Conservation (phyloP, 2,329 filamentous ascomycete species). For the Coniochaeta sp. region DNA sequence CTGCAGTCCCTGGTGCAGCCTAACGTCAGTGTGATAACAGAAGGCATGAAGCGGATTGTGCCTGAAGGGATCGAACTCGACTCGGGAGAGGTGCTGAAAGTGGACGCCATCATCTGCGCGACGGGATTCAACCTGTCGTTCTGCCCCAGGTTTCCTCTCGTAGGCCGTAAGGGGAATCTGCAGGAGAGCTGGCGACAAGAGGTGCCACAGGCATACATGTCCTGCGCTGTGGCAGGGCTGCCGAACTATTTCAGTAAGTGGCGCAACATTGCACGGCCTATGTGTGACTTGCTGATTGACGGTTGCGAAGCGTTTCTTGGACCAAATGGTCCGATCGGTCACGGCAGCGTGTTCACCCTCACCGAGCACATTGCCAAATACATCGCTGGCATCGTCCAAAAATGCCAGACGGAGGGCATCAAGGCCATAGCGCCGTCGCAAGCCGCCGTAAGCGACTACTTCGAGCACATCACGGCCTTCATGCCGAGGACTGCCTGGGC, state of each 20-base stretch:
- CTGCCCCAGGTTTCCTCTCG: conserved; percentile 40
- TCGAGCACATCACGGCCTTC: conserved; percentile 38
- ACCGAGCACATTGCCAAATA: conserved; percentile 45
- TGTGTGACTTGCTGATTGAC: not conserved
- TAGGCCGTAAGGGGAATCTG: conserved; percentile 41
- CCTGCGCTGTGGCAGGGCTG: conserved; percentile 40
- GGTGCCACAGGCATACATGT: conserved; percentile 44
- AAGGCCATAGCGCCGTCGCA: conserved; percentile 35
- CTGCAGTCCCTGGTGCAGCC: conserved; percentile 35
- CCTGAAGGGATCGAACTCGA: conserved; percentile 39
- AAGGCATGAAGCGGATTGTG: conserved; percentile 36
- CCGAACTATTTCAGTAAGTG: conserved; percentile 49
- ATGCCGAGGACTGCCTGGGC: conserved; percentile 48
- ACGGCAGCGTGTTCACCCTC: conserved; percentile 43
- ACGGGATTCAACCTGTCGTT: conserved; percentile 51
- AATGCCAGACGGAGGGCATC: conserved; percentile 44
- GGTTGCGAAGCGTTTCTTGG: conserved; percentile 37
- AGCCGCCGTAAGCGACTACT: conserved; percentile 42
- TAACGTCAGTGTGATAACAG: conserved; percentile 41
- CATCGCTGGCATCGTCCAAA: conserved; percentile 38
- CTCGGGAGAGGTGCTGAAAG: conserved; percentile 38
- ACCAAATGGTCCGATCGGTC: conserved; percentile 42
- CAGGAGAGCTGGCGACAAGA: conserved; percentile 37
- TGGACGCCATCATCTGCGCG: conserved; percentile 51
- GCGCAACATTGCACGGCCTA: not conserved